Conservation (phyloP, 768 basidiomycete genomes). For the Mycena leptocephala region DNA sequence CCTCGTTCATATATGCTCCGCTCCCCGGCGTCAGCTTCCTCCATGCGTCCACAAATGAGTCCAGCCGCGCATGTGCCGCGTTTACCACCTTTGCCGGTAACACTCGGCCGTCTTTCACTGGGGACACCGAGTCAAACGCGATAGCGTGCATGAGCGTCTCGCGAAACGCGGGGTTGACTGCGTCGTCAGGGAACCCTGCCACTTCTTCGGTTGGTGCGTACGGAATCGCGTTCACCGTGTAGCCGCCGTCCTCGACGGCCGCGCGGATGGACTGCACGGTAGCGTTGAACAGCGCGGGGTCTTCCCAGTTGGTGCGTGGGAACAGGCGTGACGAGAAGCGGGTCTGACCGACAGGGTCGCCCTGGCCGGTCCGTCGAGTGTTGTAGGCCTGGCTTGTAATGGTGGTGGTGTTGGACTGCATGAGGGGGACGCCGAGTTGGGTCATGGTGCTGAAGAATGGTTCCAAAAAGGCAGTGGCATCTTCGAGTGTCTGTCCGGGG, state of each 20-base stretch:
- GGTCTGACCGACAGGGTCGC: background rate
- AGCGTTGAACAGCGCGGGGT: conserved; percentile 16
- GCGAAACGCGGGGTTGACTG: conserved; percentile 15
- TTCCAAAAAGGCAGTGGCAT: conserved; percentile 14
- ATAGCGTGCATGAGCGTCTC: conserved; percentile 2
- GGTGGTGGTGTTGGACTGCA: conserved; percentile 11
- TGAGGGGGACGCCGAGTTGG: conserved; percentile 8
- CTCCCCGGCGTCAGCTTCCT: conserved; percentile 14
- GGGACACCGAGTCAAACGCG: conserved; percentile 8
- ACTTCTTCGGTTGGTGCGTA: conserved; percentile 9
- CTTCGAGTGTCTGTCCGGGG: conserved; percentile 3
- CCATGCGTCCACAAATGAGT: conserved; percentile 2
- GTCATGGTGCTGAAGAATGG: conserved; percentile 16
- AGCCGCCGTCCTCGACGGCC: conserved; percentile 8
- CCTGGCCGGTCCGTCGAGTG: conserved; percentile 12
- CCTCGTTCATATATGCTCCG: conserved; percentile 17
- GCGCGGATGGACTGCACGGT: conserved; percentile 15
- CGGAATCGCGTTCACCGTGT: background rate
- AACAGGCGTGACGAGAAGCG: conserved; percentile 15
- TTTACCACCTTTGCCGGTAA: conserved; percentile 9
- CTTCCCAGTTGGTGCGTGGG: conserved; percentile 4
- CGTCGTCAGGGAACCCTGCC: conserved; percentile 10
- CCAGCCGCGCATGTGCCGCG: conserved; percentile 7
- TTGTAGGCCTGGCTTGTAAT: conserved; percentile 15
- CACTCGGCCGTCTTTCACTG: conserved; percentile 12